Conservation (phyloP, 345 rosid genomes). For the Pistacia vera region DNA sequence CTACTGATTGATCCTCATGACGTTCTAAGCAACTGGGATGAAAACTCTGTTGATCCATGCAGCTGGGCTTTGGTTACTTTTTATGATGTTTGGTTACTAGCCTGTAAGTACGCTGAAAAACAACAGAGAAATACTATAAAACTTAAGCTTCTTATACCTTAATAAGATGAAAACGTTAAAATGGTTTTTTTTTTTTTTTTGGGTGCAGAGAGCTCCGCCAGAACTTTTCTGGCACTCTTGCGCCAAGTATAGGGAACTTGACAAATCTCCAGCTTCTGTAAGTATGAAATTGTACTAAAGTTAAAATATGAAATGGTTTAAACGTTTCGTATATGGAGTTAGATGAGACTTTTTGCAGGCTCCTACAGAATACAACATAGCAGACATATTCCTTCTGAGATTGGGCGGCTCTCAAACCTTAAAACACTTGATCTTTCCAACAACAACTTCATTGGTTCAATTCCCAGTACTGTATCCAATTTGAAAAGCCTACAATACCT, state of each 20-base stretch:
- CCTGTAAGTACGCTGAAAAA: conserved; percentile 61
- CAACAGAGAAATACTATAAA: background rate
- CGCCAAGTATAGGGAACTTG: conserved; percentile 75
- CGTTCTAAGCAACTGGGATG: conserved; percentile 76
- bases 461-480: conserved; percentile 60
- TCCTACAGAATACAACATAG: conserved; percentile 72
- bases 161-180: background rate
- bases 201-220: conserved; percentile 87
- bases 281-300: conserved; percentile 29
- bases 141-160: background rate
- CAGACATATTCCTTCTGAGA: conserved; percentile 69
- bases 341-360: conserved; percentile 44
- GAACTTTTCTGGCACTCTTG: conserved; percentile 68
- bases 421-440: conserved; percentile 83
- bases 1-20: conserved; percentile 64
- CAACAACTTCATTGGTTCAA: conserved; percentile 65
- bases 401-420: conserved; percentile 76
- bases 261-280: conserved; percentile 81
- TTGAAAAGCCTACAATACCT: conserved; percentile 67
- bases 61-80: conserved; percentile 80
- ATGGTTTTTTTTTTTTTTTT: too few relatives aligned
- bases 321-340: background rate
- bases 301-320: background rate
- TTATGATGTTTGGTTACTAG: conserved; percentile 58
- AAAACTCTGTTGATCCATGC: conserved; percentile 82